Percentiles rank a stretch among this genome's conserved stretches.
phyloP scores from a whole-genome alignment of 106 monocot genomes.

The Dendrobium huoshanense region DNA sequence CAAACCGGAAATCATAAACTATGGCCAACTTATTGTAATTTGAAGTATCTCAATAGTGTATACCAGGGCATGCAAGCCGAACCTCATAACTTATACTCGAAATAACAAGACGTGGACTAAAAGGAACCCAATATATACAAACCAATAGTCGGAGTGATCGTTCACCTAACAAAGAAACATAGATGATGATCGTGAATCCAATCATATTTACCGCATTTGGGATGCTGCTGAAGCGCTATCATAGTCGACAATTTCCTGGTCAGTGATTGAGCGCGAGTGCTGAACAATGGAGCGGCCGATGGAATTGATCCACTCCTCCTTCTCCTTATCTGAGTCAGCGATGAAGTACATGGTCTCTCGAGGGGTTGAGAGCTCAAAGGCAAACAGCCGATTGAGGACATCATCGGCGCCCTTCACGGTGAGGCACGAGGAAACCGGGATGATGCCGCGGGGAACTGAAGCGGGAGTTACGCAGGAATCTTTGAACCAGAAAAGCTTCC shows the following conservation, averaged over 20 bases:
- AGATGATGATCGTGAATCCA: background rate
- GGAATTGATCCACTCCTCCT: slow-evolving; percentile 73
- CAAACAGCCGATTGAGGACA: slow-evolving; percentile 45
- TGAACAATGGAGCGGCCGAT: slow-evolving; percentile 64
- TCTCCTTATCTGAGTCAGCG: slow-evolving; percentile 64
- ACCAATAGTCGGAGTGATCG: background rate
- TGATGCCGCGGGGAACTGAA: slow-evolving; percentile 45
- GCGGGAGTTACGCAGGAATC: slow-evolving; percentile 30
- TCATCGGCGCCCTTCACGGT: slow-evolving; percentile 66
- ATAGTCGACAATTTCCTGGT: slow-evolving; percentile 52
- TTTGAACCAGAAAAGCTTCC: slow-evolving; percentile 73
- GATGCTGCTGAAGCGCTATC: slow-evolving; percentile 18
- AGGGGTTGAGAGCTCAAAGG: slow-evolving; percentile 50
- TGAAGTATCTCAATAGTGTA: no score
- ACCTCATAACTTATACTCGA: no score
- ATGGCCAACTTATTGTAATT: no score
- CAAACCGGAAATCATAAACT: no score
- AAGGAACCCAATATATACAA: background rate
- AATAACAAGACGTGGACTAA: background rate
- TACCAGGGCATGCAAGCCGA: no score
- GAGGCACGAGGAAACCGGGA: slow-evolving; percentile 51
- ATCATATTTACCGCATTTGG: background rate
- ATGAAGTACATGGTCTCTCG: slow-evolving; percentile 64
- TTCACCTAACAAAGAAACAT: background rate
- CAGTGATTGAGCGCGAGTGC: slow-evolving; percentile 57